Conservation (phyloP, 208 protist species). For the Trypanosoma avium region DNA sequence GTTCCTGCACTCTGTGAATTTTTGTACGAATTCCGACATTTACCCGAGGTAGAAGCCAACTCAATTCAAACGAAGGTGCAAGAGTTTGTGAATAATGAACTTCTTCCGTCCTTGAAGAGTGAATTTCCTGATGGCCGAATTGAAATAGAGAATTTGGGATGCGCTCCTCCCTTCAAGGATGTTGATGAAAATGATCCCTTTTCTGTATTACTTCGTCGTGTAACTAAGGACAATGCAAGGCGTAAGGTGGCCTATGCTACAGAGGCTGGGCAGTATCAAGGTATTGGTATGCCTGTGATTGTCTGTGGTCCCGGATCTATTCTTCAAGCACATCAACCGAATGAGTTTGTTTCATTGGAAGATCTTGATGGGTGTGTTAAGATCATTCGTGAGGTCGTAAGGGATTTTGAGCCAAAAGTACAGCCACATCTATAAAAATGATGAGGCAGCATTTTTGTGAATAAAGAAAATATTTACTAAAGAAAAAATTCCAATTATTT, state of each 20-base stretch:
- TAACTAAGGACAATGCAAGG: slow-evolving; percentile 38
- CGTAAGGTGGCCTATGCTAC: slow-evolving; percentile 63
- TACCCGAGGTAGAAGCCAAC: slow-evolving; percentile 26
- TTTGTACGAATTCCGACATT: slow-evolving; percentile 48
- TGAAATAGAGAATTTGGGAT: slow-evolving; percentile 10
- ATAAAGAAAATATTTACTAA: neutral
- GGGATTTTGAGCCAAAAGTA: slow-evolving; percentile 24
- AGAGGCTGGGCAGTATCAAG: slow-evolving; percentile 54
- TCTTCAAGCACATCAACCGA: slow-evolving; percentile 60
- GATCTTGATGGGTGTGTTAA: slow-evolving; percentile 46
- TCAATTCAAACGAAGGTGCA: slow-evolving; percentile 38
- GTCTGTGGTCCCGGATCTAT: slow-evolving; percentile 67
- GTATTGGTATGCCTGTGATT: slow-evolving; percentile 46
- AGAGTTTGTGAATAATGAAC: slow-evolving; percentile 29
- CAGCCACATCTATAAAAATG: slow-evolving; percentile 31
- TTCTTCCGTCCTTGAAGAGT: slow-evolving; percentile 45
- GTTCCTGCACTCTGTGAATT: slow-evolving; percentile 43
- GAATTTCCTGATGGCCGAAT: slow-evolving; percentile 24
- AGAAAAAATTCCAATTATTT: neutral
- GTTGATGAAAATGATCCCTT: slow-evolving; percentile 43
- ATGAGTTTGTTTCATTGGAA: slow-evolving; percentile 64
- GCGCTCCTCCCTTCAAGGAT: slow-evolving; percentile 6
- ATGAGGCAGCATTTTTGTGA: no score
- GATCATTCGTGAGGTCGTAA: slow-evolving; percentile 35
- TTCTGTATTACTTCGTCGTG: slow-evolving; percentile 29